Base-by-base conservation (phyloP, 768 basidiomycete species). In the Psilocybe tampanensis region DNA sequence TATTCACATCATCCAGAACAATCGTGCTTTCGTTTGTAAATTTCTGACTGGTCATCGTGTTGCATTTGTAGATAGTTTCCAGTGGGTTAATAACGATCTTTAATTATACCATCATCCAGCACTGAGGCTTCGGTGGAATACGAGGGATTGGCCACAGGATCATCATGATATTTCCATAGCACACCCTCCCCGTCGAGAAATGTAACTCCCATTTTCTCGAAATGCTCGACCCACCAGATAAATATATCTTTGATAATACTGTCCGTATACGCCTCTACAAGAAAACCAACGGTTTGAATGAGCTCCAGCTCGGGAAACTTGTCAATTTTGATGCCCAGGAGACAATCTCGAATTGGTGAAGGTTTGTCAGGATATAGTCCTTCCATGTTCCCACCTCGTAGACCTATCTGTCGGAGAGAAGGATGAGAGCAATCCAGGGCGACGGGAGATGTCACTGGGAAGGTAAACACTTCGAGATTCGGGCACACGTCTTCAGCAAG, bases 181-280 rank as follows among this genome's bases (percentile, higher is more conserved):
- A 83, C 78, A 29, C 79, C 80, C 64, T 81, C 82, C 15, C 82
- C 81, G 60, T 84, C 83, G 61, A 82, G 70, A 60, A 84, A 76
- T 58, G 81, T 75, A 44, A 85, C 70, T 8, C 78, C 80, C 43
- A 74, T 70, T 52, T 81, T 32, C 18, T 48, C 80, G 55, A 82
- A 83, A 48, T 67, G 73, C 60, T 82, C 79, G 23, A 76, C 73
- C 82, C 82, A 84, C 77, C 78, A 79, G 26, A 83, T 80, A 60
- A 81, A 83, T 17, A 81, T 68, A 49, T 83, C 79, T 70, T 74
- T 77, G 54, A 77, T 73, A 47, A 76, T 58, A 39, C 59, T 61
- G 63, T 82, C 78, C 55, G 72, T 66, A 50, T 77, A 73, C 18
- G 80, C 72, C 21, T 80, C 81, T 18, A 79, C 79, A 42, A 81